A percentile compares a stretch with the other conserved stretches of the same genome.
These are phyloP conservation scores for Apocynum venetum DNA, from an alignment of 257 asterid species.

Conservation along the genomic window DNA sequence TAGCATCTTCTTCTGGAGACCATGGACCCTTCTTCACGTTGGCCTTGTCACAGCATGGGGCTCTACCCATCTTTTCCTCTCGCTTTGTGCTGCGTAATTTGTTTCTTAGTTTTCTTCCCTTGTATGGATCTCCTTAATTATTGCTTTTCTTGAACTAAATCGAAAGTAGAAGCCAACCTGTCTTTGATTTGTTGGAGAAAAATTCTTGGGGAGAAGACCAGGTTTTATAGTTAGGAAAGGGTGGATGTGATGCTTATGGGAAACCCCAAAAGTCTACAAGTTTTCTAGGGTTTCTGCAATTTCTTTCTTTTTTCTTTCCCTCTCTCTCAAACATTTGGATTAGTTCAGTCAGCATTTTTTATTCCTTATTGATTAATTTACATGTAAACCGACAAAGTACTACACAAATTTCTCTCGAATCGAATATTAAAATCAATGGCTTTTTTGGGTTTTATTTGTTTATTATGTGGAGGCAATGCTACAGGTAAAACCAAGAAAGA, in stretches of 20 bases:
- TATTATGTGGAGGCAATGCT: conserved; percentile 34
- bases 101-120: not conserved
- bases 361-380: conserved; percentile 13
- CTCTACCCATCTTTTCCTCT: conserved; percentile 70
- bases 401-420: conserved; percentile 33
- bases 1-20: conserved; percentile 96
- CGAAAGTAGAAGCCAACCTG: not conserved
- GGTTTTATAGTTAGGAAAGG: conserved; percentile 61
- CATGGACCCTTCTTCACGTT: conserved; percentile 95
- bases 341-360: conserved; percentile 39
- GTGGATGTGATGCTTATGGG: conserved; percentile 51
- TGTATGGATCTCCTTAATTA: too few species aligned
- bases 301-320: not conserved
- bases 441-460: conserved; percentile 29
- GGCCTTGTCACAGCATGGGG: conserved; percentile 95
- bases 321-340: conserved; percentile 49
- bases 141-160: conserved; percentile 1
- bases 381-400: conserved; percentile 33
- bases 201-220: conserved; percentile 55
- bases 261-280: conserved; percentile 45
- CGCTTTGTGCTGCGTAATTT: not conserved
- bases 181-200: conserved; percentile 1
- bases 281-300: conserved; percentile 58
- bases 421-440: conserved; percentile 28
- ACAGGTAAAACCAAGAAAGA: conserved; percentile 33